Percentiles rank a stretch among this genome's conserved stretches.
Conservation (phyloP, 2,329 filamentous ascomycete genomes). For the Cercospora sp. region DNA sequence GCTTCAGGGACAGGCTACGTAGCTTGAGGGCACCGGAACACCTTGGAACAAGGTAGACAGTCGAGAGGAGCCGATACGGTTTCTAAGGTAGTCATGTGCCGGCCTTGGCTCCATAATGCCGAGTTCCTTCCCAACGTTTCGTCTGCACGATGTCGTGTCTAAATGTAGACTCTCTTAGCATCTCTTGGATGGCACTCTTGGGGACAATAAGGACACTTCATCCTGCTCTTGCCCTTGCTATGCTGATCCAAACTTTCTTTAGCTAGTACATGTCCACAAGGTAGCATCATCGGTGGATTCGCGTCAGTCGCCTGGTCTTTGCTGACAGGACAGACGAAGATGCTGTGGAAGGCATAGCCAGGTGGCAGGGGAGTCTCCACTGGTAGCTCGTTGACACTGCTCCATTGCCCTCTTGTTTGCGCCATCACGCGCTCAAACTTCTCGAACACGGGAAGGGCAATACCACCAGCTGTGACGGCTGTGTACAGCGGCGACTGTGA, state of each 20-base stretch:
- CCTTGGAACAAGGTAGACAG: not conserved
- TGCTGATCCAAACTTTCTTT: constrained; percentile 78
- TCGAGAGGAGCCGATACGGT: not conserved
- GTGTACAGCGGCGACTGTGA: constrained; percentile 92
- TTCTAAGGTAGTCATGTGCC: not conserved
- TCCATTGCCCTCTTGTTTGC: constrained; percentile 92
- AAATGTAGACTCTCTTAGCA: constrained; percentile 63
- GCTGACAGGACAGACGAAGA: constrained; percentile 95
- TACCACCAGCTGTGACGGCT: constrained; percentile 85
- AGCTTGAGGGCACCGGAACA: not conserved
- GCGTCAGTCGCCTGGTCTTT: constrained; percentile 92
- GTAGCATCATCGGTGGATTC: constrained; percentile 96
- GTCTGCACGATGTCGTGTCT: constrained; percentile 5
- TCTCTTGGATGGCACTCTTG: constrained; percentile 76
- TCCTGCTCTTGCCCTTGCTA: constrained; percentile 68
- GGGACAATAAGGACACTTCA: constrained; percentile 97
- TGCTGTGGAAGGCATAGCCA: constrained; percentile 78
- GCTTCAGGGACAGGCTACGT: not conserved
- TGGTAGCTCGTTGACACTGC: constrained; percentile 82
- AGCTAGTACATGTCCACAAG: constrained; percentile 91
- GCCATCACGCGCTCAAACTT: constrained; percentile 88
- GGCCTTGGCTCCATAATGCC: not conserved
- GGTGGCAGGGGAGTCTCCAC: constrained; percentile 66
- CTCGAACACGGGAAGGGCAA: constrained; percentile 82
- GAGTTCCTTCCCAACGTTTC: not conserved